Percentiles rank a stretch among this genome's conserved stretches.
Conservation (phyloP, 164 flowering plant genomes). For the Magnolia sinica region DNA sequence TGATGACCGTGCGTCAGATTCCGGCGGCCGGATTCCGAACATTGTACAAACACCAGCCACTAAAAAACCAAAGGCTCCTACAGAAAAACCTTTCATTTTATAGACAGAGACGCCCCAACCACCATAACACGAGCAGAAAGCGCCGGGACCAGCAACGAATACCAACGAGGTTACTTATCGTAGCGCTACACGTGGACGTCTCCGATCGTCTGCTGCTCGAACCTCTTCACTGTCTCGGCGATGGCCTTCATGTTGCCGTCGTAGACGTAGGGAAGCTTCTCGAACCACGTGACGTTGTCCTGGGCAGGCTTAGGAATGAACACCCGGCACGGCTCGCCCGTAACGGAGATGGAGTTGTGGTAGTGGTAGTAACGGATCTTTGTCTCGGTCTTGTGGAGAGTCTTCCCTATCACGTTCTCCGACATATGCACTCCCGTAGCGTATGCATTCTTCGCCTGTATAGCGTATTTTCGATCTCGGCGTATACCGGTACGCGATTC, state of each 20-base stretch:
- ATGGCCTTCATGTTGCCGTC: conserved; percentile 60
- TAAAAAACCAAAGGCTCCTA: background rate
- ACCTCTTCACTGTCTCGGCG: conserved; percentile 41
- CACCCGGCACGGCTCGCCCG: conserved; percentile 55
- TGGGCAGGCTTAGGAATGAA: conserved; percentile 33
- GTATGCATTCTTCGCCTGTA: conserved; percentile 46
- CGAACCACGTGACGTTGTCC: conserved; percentile 34
- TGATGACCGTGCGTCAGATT: background rate
- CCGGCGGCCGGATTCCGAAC: background rate
- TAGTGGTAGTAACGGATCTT: conserved; percentile 63
- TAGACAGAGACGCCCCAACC: background rate
- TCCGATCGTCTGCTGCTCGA: conserved; percentile 43
- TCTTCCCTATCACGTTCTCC: conserved; percentile 41
- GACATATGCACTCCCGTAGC: conserved; percentile 59
- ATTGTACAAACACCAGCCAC: background rate
- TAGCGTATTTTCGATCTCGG: conserved; percentile 45
- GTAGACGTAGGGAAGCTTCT: conserved; percentile 54
- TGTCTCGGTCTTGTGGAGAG: conserved; percentile 42
- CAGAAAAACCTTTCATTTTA: background rate
- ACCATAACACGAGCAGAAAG: background rate
- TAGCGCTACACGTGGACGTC: background rate
- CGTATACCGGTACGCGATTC: conserved; percentile 41
- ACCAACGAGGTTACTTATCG: background rate
- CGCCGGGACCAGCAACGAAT: background rate
- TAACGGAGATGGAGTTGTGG: conserved; percentile 53